These are phyloP conservation scores for Chaetomium fimeti DNA, from an alignment of 495 filamentous ascomycete species.

Conservation along the genomic window DNA sequence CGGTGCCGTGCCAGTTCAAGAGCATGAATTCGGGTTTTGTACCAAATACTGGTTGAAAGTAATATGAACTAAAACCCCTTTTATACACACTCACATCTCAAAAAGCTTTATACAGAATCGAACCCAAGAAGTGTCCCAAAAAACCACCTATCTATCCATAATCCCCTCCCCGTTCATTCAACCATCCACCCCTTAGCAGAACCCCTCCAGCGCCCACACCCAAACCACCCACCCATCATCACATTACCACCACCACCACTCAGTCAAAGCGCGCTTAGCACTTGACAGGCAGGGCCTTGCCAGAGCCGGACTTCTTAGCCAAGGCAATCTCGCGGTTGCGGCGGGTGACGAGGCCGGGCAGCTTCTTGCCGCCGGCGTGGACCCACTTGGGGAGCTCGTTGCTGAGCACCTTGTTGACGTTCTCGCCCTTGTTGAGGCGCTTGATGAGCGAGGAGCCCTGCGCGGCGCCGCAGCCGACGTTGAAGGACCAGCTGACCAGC, in stretches of 20 bases:
- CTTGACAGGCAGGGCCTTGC: constrained; percentile 23
- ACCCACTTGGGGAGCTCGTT: constrained; percentile 52
- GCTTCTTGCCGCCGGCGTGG: constrained; percentile 40
- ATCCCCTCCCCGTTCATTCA: neutral
- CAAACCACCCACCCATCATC: neutral
- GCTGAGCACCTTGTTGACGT: constrained; percentile 39
- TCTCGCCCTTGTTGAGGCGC: constrained; percentile 49
- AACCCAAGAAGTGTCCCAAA: neutral
- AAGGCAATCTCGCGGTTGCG: constrained; percentile 47
- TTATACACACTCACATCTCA: neutral
- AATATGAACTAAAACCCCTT: neutral
- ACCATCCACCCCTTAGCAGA: neutral
- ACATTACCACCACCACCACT: neutral
- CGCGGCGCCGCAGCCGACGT: constrained; percentile 51
- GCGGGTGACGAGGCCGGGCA: constrained; percentile 42
- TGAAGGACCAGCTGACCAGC: constrained; percentile 51
- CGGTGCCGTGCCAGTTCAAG: neutral
- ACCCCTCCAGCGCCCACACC: neutral
- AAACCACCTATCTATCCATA: neutral
- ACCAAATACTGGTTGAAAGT: neutral
- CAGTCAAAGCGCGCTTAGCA: constrained; percentile 8
- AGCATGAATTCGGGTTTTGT: neutral
- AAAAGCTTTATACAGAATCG: neutral
- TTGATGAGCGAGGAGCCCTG: constrained; percentile 41
- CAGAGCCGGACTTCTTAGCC: constrained; percentile 33